phyloP scores from a whole-genome alignment of 805 yeast species.

The Wickerhamiella sergipiensis region DNA sequence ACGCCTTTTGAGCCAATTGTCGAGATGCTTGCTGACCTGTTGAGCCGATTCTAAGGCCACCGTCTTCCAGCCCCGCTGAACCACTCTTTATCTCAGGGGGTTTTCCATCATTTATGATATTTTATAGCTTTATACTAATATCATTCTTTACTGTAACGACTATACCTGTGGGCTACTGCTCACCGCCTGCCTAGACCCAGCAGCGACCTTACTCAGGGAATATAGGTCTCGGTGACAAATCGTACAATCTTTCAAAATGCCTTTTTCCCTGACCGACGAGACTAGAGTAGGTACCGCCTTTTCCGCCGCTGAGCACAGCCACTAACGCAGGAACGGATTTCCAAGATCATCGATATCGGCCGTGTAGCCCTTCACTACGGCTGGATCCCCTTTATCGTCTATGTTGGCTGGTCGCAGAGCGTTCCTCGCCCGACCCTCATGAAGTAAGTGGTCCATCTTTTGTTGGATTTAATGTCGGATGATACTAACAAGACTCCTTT shows the following conservation, averaged over 20 bases:
- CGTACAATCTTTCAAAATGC: slow-evolving; percentile 11
- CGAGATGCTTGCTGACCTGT: no score
- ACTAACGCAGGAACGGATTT: slow-evolving; percentile 58
- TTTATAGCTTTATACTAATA: no score
- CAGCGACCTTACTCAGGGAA: no score
- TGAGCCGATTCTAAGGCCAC: no score
- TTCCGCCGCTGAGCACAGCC: not conserved
- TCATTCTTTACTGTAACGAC: no score
- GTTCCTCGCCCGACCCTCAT: slow-evolving; percentile 74
- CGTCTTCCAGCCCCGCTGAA: no score
- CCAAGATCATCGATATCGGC: slow-evolving; percentile 67
- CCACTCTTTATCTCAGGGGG: no score
- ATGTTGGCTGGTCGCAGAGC: slow-evolving; percentile 76
- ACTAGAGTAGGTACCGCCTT: slow-evolving; percentile 23
- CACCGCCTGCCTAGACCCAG: not conserved
- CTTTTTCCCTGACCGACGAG: slow-evolving; percentile 27
- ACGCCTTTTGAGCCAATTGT: no score
- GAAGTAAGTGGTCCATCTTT: slow-evolving; percentile 24
- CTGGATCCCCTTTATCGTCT: slow-evolving; percentile 89
- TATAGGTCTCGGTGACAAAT: not conserved
- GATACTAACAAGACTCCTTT: slow-evolving; percentile 37
- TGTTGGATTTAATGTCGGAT: no score
- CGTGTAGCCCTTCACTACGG: slow-evolving; percentile 89
- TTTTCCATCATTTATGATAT: no score
- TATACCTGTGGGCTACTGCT: not conserved